A percentile compares a stretch with the other conserved stretches of the same genome.
Conservation (phyloP, 345 rosid genomes). For the Eucalyptus caleyi region DNA sequence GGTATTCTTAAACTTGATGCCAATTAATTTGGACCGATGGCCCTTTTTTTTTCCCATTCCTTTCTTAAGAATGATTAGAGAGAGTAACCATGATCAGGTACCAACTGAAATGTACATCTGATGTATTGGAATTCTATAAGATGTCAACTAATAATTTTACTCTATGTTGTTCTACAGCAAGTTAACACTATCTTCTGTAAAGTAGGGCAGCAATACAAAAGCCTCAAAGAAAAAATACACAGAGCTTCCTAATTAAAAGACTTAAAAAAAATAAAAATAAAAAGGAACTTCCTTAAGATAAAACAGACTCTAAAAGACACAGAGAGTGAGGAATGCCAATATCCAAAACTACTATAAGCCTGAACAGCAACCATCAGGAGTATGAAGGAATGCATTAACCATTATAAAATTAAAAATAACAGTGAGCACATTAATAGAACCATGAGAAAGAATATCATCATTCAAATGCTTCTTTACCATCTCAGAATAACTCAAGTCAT, state of each 20-base stretch:
- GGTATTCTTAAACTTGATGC: neutral
- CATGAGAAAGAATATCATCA: neutral
- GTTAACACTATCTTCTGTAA: neutral
- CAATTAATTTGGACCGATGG: neutral
- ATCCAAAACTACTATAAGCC: neutral
- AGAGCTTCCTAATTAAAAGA: neutral
- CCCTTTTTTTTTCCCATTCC: neutral
- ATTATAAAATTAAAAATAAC: neutral
- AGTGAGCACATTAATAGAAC: neutral
- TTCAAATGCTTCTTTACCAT: conserved; percentile 32
- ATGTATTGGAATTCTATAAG: neutral
- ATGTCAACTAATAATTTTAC: neutral
- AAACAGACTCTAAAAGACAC: neutral
- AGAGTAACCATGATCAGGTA: neutral
- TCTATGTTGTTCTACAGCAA: neutral
- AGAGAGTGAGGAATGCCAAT: neutral
- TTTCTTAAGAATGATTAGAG: neutral
- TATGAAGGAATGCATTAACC: neutral
- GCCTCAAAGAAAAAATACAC: neutral
- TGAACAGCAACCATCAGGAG: neutral
- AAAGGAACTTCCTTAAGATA: neutral
- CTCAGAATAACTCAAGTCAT: conserved; percentile 75
- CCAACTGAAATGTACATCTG: neutral
- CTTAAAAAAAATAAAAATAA: neutral
- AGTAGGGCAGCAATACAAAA: neutral